Evolutionary conservation across 164 flowering plant species (phyloP), one percentile per base, ranked within the genome.

Genomic region (Piper longum): DNA sequence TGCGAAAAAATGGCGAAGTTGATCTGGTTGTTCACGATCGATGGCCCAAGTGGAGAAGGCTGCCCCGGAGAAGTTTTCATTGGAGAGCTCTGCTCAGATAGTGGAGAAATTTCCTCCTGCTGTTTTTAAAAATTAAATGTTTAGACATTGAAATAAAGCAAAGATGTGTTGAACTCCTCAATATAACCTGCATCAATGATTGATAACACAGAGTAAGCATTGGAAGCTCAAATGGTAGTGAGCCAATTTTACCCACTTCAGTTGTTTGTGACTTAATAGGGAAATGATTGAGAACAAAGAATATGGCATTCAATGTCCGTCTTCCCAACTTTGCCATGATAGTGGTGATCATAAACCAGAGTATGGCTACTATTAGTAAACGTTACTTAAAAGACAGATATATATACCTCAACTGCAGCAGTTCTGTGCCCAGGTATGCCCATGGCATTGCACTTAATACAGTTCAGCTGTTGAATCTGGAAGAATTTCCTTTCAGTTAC

Each of bases 1-100:
- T 83, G 88, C 17, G 97, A 88, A 74, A 88, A 93, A 61, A 93
- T 72, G 14, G 97, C 83, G 72, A 93, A 93, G 67, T 93, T 93
- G 59, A 84, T 81, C 63, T 96, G 96, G 64, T 61, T 83, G 62
- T 89, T 96, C 58, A 80, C 73, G 76, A 84, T 84, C 7, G 96
- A 86, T 14, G 78, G 91, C 63, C 99, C 99, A 17, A 93, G 70
- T 41, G 99, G 99, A 81, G 68, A 79, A 42, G 91, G 80, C 70
- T 81, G 86, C 40, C 99, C 99, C 18, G 89, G 85, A 59, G 75
- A 82, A 59, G 73, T 74, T 77, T 77, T 79, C 54, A 80, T 65
- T 6, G 72, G 17, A 41, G 74, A 70, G 56, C 57, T 54, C 43
- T 69, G 64, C 64, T 76, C 83, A 55, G 74, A 41, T 71, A 68